Evolutionary conservation across 2,329 filamentous ascomycete species (phyloP).

Genomic region (Paramyrothecium roridum): DNA sequence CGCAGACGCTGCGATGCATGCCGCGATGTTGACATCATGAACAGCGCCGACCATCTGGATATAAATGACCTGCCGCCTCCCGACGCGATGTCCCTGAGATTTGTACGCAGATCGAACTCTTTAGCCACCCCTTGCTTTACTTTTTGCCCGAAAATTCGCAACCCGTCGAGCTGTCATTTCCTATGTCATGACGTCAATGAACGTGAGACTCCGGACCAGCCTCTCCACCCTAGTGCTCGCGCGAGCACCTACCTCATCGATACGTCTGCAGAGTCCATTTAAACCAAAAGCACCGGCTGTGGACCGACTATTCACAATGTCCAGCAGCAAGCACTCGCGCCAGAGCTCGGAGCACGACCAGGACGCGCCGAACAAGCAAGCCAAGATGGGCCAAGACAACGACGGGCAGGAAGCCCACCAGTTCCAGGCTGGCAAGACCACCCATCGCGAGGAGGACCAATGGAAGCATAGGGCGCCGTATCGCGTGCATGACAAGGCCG

Average conservation of each 20-base stretch:
- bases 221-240: not conserved
- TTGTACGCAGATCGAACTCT: not conserved
- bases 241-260: not conserved
- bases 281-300: not conserved
- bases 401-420: not conserved
- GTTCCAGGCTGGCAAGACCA: conserved; percentile 1
- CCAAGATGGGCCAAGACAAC: not conserved
- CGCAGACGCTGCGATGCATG: not conserved
- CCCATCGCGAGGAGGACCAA: not conserved
- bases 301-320: not conserved
- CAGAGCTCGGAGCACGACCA: not conserved
- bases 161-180: not conserved
- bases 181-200: not conserved
- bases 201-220: not conserved
- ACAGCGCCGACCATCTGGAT: not conserved
- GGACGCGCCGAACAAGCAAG: not conserved
- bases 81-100: not conserved
- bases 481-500: not conserved
- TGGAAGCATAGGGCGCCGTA: conserved; percentile 2
- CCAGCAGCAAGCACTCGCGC: not conserved
- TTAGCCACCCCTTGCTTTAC: not conserved
- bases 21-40: not conserved
- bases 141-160: not conserved
- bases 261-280: not conserved
- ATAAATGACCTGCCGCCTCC: not conserved